Conservation (phyloP, 2,329 filamentous ascomycete genomes). For the Epichloe amarillans region DNA sequence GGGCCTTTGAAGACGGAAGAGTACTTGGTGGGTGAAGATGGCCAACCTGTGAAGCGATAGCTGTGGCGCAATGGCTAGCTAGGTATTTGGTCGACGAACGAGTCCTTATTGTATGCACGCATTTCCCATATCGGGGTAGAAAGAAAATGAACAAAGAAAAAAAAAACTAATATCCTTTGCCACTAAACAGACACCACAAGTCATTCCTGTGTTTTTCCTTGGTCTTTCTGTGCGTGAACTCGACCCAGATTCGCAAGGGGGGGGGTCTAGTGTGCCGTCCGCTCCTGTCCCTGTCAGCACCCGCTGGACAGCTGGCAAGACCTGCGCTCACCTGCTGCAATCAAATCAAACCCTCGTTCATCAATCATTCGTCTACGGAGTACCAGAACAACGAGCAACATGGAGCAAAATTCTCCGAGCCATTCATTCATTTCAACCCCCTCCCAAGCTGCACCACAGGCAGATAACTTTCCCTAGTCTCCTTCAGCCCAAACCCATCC, state of each 20-base stretch:
- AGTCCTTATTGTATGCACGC: background rate
- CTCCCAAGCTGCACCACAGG: background rate
- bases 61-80: background rate
- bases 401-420: background rate
- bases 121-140: background rate
- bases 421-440: background rate
- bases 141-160: background rate
- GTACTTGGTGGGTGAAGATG: conserved; percentile 57
- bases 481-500: too few species aligned
- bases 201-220: background rate
- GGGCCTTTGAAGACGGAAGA: conserved; percentile 72
- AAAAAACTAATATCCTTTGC: too few species aligned
- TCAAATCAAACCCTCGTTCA: background rate
- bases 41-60: conserved; percentile 30
- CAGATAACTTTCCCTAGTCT: background rate
- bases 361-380: background rate
- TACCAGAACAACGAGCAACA: background rate
- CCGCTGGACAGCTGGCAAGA: conserved; percentile 2
- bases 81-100: background rate
- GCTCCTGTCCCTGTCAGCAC: background rate
- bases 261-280: background rate
- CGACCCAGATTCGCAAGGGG: background rate
- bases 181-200: background rate
- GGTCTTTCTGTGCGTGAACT: background rate
- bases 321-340: background rate